Evolutionary conservation across 768 basidiomycete genomes (phyloP).

Genomic region (Cytidiella melzeri): DNA sequence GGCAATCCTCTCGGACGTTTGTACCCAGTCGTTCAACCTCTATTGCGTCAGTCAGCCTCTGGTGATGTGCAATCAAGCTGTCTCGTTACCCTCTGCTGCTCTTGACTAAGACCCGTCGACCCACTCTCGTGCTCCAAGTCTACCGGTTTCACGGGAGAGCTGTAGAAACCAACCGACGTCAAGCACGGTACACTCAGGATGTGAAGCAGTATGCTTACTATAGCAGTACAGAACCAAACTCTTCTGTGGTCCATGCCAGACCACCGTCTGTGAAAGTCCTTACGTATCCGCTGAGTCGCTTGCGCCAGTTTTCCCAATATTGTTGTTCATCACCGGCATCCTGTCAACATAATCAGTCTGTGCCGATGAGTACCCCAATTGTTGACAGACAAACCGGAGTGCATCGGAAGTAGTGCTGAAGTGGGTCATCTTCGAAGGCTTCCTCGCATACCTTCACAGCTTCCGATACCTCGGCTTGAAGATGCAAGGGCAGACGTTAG

Average conservation of each 20-base stretch:
- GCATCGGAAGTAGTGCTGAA: conserved; percentile 18
- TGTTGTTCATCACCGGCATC: background rate
- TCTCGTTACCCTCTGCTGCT: background rate
- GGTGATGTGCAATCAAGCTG: too few relatives aligned
- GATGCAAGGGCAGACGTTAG: background rate
- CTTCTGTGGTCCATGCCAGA: background rate
- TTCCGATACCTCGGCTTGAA: background rate
- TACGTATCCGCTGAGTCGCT: background rate
- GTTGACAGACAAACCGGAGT: conserved; percentile 2
- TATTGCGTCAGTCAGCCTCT: too few relatives aligned
- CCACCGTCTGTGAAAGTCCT: background rate
- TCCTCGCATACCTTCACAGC: background rate
- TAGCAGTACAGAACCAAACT: background rate
- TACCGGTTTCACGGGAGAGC: background rate
- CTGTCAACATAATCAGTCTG: too few relatives aligned
- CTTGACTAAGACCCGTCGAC: background rate
- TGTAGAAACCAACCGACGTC: too few relatives aligned
- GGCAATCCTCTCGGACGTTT: too few relatives aligned
- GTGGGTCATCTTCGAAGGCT: conserved; percentile 14
- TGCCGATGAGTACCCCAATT: too few relatives aligned
- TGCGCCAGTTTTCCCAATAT: background rate
- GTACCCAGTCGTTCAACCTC: too few relatives aligned
- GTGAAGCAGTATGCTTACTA: background rate
- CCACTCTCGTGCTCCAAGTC: background rate
- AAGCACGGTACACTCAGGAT: background rate